Base-by-base conservation (phyloP, 106 monocot genomes). In the Acanthochlamys bracteata region DNA sequence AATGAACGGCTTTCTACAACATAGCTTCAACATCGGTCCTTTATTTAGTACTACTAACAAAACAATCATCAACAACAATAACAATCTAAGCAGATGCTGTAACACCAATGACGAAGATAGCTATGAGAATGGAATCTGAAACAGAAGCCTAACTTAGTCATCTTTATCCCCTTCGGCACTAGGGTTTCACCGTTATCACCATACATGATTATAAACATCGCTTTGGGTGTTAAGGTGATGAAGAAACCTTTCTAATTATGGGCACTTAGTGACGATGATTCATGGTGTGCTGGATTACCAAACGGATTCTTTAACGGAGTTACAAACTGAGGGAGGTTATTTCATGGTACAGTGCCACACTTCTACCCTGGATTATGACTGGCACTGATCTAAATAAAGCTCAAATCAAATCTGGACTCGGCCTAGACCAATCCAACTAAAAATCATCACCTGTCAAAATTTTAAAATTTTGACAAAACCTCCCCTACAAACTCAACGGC, bases 111-210 rank as follows among this genome's bases (percentile, higher is more conserved):
- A 33, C 33, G 77, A 76, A n/a, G 76, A 79, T 55, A 74, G 68
- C 41, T 76, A 80, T 56, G 14, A 76, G 10, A 39, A 24, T 88
- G 88, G 88, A 64, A 83, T 25, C 65, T 53, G 13, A 53, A 23
- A 58, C 75, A 84, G 45, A 39, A 42, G 3, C 70, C 74, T 0
- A 21, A 19, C n/a, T 84, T 83, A 1, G 80, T 84, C 17, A 51
- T 88, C 66, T 88, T 83, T 66, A 74, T 84, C 4, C 80, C 80
- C 0, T 88, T 84, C 41, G 88, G 88, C 16, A 88, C 71, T 64
- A 77, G 79, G 83, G 83, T 88, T 6, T 77, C 68, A 0, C 73
- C 83, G 0, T 60, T 88, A 24, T 62, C 68, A 0, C 26, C 67
- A 12, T 83, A 79, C 15, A 60, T 63, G 64, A 60, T 88, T 39